Percentiles rank a stretch among this genome's conserved stretches.
Evolutionary conservation across 1,139 yeast species (phyloP).

Genomic region (Fermentozyma sake): DNA sequence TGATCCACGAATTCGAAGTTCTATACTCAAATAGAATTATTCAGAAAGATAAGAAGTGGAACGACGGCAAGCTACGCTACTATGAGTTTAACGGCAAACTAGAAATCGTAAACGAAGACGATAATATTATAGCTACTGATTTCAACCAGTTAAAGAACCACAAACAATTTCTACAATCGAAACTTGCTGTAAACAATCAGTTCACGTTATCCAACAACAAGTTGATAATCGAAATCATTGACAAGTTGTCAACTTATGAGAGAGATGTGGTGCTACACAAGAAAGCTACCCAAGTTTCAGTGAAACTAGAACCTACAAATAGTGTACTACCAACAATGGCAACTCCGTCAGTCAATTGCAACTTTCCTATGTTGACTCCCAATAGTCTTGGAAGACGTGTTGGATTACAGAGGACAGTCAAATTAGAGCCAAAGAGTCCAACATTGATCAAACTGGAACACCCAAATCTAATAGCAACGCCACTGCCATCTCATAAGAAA

Average conservation of each 20-base stretch:
- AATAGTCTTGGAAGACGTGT: no score
- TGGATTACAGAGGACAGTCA: not conserved
- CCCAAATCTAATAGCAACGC: not conserved
- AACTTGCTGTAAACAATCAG: constrained; percentile 9
- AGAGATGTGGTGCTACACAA: constrained; percentile 5
- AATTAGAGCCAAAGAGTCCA: constrained; percentile 1
- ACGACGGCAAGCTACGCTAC: constrained; percentile 47
- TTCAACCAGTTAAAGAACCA: constrained; percentile 18
- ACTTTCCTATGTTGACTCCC: no score
- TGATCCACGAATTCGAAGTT: constrained; percentile 32
- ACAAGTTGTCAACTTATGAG: constrained; percentile 5
- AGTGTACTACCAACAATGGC: constrained; percentile 1
- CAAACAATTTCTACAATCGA: constrained; percentile 9
- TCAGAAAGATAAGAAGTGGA: constrained; percentile 53
- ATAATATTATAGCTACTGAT: constrained; percentile 28
- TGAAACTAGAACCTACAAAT: not conserved
- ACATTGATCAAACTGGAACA: constrained; percentile 1
- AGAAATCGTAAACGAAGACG: constrained; percentile 37
- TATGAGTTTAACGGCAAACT: constrained; percentile 47
- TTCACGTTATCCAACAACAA: constrained; percentile 15
- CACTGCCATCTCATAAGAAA: no score
- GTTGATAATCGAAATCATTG: constrained; percentile 15
- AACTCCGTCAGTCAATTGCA: no score
- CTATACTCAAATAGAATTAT: constrained; percentile 43
- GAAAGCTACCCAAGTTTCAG: no score